phyloP scores from a whole-genome alignment of 495 filamentous ascomycete species.

The Aspergillus wentii region DNA sequence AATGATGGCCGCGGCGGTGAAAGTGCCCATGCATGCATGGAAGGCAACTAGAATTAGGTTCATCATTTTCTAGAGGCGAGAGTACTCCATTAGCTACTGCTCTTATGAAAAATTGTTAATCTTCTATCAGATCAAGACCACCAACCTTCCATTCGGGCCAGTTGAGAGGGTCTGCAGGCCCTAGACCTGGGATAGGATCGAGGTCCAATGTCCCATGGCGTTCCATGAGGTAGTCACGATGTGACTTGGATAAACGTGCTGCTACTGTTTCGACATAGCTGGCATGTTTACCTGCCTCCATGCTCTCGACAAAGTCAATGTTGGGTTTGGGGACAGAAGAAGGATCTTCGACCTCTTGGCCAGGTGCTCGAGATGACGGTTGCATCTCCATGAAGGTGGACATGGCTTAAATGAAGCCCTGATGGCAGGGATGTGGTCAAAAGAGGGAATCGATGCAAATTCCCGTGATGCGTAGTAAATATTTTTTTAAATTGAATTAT shows the following conservation, averaged over 20 bases:
- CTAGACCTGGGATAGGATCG: slow-evolving; percentile 46
- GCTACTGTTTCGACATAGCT: slow-evolving; percentile 27
- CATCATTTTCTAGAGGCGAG: slow-evolving; percentile 39
- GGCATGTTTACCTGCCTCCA: slow-evolving; percentile 18
- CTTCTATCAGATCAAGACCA: no score
- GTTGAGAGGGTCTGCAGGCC: slow-evolving; percentile 50
- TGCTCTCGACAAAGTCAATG: slow-evolving; percentile 23
- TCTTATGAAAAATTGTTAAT: no score
- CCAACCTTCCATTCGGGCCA: slow-evolving; percentile 53
- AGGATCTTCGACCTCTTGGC: not conserved
- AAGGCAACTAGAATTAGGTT: slow-evolving; percentile 51
- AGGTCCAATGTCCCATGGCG: slow-evolving; percentile 52
- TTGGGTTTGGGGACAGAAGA: not conserved
- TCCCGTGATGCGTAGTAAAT: no score
- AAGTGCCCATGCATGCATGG: slow-evolving; percentile 53
- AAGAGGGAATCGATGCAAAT: no score
- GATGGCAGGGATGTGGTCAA: no score
- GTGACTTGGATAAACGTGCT: slow-evolving; percentile 27
- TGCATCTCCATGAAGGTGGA: not conserved
- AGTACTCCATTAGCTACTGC: not conserved
- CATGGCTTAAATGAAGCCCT: no score
- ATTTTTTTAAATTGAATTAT: no score
- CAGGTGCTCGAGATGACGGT: not conserved
- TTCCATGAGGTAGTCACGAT: slow-evolving; percentile 47
- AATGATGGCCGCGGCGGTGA: slow-evolving; percentile 49